A percentile compares a stretch with the other conserved stretches of the same genome.
phyloP scores from a whole-genome alignment of 1,284 basidiomycete genomes.

The Trametes polyzona region DNA sequence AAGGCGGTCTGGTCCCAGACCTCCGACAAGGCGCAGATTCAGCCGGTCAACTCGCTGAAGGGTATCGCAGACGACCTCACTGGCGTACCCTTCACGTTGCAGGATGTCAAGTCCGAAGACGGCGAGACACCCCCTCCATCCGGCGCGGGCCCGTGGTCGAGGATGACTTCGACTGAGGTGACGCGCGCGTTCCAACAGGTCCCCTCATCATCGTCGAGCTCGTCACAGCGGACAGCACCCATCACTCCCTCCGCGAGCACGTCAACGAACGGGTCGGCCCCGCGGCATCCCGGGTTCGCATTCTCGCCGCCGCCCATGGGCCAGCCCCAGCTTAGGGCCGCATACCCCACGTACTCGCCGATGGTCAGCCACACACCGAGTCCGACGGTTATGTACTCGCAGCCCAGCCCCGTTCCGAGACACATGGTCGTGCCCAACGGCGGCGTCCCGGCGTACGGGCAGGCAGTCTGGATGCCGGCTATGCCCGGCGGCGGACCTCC shows the following conservation, averaged over 20 bases:
- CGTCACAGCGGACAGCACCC: conserved; percentile 48
- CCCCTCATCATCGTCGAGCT: conserved; percentile 52
- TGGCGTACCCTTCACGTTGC: conserved; percentile 72
- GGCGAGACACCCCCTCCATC: conserved; percentile 78
- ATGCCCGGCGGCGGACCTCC: conserved; percentile 49
- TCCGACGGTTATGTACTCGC: conserved; percentile 63
- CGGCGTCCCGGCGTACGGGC: conserved; percentile 59
- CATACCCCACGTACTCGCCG: conserved; percentile 64
- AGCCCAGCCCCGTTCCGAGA: conserved; percentile 62
- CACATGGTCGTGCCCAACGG: conserved; percentile 60
- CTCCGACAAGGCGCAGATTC: conserved; percentile 62
- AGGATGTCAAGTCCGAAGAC: conserved; percentile 82
- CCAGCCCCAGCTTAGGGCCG: conserved; percentile 48
- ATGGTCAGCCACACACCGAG: conserved; percentile 72
- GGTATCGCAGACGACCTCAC: conserved; percentile 79
- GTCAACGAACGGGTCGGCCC: conserved; percentile 40
- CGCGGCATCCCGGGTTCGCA: conserved; percentile 41
- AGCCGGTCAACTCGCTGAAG: conserved; percentile 76
- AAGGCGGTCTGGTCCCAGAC: conserved; percentile 85
- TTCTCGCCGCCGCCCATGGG: conserved; percentile 42
- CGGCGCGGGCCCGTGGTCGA: conserved; percentile 56
- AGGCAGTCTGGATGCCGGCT: conserved; percentile 66
- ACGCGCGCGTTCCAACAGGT: conserved; percentile 84
- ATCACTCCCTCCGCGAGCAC: conserved; percentile 34
- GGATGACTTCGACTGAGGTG: conserved; percentile 80